These are phyloP conservation scores for Brassica rapa DNA, from an alignment of 345 rosid species.

Conservation along the genomic window DNA sequence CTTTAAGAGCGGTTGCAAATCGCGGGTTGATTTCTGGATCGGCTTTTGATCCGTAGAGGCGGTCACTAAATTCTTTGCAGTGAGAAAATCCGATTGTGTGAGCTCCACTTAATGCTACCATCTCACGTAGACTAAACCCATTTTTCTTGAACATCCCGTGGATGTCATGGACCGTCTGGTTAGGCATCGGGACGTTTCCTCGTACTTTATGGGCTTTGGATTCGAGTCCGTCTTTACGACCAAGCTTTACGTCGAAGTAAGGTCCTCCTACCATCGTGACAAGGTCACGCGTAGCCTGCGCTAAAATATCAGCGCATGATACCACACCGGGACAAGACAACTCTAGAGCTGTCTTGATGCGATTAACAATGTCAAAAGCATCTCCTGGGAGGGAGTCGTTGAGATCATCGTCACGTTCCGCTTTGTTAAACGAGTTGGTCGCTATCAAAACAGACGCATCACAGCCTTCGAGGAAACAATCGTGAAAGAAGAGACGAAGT, in stretches of 20 bases:
- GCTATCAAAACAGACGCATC: constrained; percentile 57
- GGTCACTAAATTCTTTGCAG: constrained; percentile 49
- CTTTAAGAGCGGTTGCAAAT: constrained; percentile 47
- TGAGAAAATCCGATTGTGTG: constrained; percentile 72
- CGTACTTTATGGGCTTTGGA: constrained; percentile 44
- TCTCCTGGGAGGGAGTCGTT: constrained; percentile 62
- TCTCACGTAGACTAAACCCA: constrained; percentile 48
- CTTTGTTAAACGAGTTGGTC: constrained; percentile 52
- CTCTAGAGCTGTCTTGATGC: constrained; percentile 56
- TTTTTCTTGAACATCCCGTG: constrained; percentile 40
- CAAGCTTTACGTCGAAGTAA: constrained; percentile 43
- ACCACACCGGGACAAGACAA: constrained; percentile 55
- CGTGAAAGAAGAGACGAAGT: constrained; percentile 59
- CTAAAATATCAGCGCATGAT: constrained; percentile 62
- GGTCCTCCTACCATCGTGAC: constrained; percentile 67
- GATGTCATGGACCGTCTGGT: constrained; percentile 46
- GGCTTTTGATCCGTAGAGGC: constrained; percentile 39
- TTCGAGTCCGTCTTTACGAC: constrained; percentile 61
- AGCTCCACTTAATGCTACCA: constrained; percentile 61
- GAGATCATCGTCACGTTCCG: constrained; percentile 56
- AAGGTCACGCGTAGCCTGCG: constrained; percentile 59
- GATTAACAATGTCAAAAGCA: constrained; percentile 49
- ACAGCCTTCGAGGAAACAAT: constrained; percentile 66
- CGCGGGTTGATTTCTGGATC: constrained; percentile 45
- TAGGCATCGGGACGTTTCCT: constrained; percentile 41